A percentile compares a stretch with the other conserved stretches of the same genome.
phyloP scores from a whole-genome alignment of 192 early-diverging fungal species.

The Coemansia aciculifera region DNA sequence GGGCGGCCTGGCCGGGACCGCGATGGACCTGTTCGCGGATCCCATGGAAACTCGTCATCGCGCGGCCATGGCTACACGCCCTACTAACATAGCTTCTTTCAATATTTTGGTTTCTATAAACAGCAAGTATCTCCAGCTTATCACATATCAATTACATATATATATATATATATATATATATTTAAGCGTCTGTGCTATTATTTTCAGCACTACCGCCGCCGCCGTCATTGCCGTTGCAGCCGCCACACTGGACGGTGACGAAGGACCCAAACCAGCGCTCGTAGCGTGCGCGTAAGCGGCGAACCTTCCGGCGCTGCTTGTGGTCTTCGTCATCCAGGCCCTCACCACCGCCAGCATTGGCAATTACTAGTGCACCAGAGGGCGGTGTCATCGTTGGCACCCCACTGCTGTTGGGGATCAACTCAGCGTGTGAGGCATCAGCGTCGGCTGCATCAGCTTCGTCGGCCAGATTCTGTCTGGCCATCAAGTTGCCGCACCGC shows the following conservation, averaged over 20 bases:
- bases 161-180: neutral
- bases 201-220: neutral
- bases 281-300: slow-evolving; percentile 49
- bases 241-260: slow-evolving; percentile 41
- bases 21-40: slow-evolving; percentile 43
- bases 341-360: slow-evolving; percentile 6
- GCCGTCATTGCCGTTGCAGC: neutral
- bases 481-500: slow-evolving; percentile 58
- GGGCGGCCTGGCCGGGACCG: slow-evolving; percentile 37
- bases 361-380: neutral
- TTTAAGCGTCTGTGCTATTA: slow-evolving; percentile 12
- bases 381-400: neutral
- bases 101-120: neutral
- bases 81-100: slow-evolving; percentile 21
- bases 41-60: slow-evolving; percentile 27
- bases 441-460: slow-evolving; percentile 13
- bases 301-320: slow-evolving; percentile 44
- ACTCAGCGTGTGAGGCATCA: slow-evolving; percentile 17
- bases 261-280: slow-evolving; percentile 55
- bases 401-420: slow-evolving; percentile 5
- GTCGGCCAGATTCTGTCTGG: slow-evolving; percentile 54
- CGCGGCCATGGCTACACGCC: slow-evolving; percentile 45
- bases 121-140: neutral
- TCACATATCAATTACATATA: neutral
- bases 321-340: slow-evolving; percentile 26